phyloP scores from a whole-genome alignment of 208 protist genomes.

The Crithidia sp. region DNA sequence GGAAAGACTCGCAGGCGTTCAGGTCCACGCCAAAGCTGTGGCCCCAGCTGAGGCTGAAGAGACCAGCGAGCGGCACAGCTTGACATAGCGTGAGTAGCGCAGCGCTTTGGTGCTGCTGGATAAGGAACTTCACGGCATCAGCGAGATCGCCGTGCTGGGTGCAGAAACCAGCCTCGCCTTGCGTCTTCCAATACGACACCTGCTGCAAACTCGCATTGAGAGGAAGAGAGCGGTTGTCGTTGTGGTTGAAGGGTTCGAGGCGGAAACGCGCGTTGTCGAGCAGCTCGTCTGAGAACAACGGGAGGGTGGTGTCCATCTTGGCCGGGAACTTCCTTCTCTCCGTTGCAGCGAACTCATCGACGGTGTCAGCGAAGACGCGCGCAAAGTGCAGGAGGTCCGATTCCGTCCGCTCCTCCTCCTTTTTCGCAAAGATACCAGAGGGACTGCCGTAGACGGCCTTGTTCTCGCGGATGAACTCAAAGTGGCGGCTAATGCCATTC shows the following conservation, averaged over 20 bases:
- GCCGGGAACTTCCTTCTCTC: constrained; percentile 16
- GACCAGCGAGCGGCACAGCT: neutral
- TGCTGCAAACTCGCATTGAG: neutral
- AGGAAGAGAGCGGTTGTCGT: constrained; percentile 7
- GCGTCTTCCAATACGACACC: neutral
- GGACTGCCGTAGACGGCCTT: constrained; percentile 6
- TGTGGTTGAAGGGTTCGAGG: constrained; percentile 1
- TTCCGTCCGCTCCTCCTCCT: neutral
- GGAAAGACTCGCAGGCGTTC: constrained; percentile 2
- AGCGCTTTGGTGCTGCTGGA: constrained; percentile 9
- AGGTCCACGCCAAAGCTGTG: constrained; percentile 17
- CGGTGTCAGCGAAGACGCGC: constrained; percentile 9
- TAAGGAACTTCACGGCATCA: constrained; percentile 21
- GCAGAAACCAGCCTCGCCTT: neutral
- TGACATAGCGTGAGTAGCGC: constrained; percentile 10
- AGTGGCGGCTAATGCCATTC: constrained; percentile 4
- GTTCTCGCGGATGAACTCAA: neutral
- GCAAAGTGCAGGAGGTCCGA: constrained; percentile 1
- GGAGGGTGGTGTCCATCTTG: neutral
- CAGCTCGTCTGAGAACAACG: constrained; percentile 8
- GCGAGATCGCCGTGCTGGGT: constrained; percentile 2
- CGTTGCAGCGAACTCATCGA: constrained; percentile 7
- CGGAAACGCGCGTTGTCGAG: neutral
- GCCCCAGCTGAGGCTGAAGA: constrained; percentile 12
- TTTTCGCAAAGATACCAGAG: constrained; percentile 4